These are phyloP conservation scores for Fusarium agapanthi DNA, from an alignment of 2,329 filamentous ascomycete genomes.

Conservation along the genomic window DNA sequence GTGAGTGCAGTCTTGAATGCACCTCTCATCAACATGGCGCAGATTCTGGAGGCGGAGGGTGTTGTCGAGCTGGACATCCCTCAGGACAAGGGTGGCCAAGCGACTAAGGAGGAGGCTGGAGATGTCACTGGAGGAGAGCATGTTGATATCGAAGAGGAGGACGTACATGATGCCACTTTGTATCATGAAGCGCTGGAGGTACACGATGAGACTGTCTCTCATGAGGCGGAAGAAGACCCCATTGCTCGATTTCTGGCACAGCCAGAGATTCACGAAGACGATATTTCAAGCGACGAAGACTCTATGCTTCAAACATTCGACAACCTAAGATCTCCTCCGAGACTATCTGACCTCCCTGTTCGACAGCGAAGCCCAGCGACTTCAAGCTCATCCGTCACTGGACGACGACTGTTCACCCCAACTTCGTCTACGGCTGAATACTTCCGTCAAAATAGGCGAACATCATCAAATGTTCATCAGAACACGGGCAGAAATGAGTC, in stretches of 20 bases:
- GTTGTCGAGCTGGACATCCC: conserved; percentile 27
- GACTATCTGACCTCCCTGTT: conserved; percentile 8
- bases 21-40: conserved; percentile 19
- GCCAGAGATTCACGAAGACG: conserved; percentile 3
- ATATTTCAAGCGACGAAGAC: background rate
- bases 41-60: conserved; percentile 33
- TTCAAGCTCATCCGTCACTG: conserved; percentile 16
- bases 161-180: background rate
- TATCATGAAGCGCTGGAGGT: background rate
- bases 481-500: background rate
- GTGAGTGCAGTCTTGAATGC: conserved; percentile 27
- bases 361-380: conserved; percentile 21
- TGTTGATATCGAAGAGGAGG: background rate
- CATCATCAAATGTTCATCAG: background rate
- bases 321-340: background rate
- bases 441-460: background rate
- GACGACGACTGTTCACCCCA: conserved; percentile 7
- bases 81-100: background rate
- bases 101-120: background rate
- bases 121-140: background rate
- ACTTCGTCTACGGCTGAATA: background rate
- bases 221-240: background rate
- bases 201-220: background rate
- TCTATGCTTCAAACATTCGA: background rate
- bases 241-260: background rate